Conservation (phyloP, 306 rosid species). For the Prinsepia uniflora region DNA sequence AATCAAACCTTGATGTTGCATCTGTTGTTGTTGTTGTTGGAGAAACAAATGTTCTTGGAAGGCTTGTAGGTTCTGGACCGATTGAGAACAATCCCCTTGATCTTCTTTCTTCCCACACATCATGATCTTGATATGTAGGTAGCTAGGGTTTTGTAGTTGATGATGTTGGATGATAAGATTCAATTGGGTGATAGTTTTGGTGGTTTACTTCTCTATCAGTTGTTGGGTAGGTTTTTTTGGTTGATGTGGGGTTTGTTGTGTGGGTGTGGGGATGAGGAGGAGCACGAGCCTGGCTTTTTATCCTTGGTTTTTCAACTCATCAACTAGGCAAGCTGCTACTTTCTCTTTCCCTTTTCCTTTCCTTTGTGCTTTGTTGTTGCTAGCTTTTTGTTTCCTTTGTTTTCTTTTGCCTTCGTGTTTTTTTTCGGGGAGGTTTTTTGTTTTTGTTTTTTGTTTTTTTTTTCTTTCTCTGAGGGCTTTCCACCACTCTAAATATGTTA, state of each 20-base stretch:
- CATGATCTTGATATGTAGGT: slow-evolving; percentile 22
- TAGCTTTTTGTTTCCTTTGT: slow-evolving; percentile 35
- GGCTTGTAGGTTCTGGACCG: slow-evolving; percentile 48
- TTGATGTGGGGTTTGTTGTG: too few relatives aligned
- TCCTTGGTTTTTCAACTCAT: too few relatives aligned
- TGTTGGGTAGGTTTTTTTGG: too few relatives aligned
- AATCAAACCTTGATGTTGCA: slow-evolving; percentile 37
- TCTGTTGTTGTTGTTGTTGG: slow-evolving; percentile 37
- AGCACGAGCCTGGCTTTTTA: too few relatives aligned
- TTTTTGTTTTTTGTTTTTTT: slow-evolving; percentile 1
- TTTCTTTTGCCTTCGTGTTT: slow-evolving; percentile 1
- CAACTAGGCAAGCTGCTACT: too few relatives aligned
- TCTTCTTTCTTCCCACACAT: slow-evolving; percentile 54
- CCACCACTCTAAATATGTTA: slow-evolving; percentile 62
- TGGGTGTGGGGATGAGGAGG: too few relatives aligned
- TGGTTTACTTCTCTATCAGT: too few relatives aligned
- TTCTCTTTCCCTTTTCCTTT: slow-evolving; percentile 34
- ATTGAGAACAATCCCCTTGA: slow-evolving; percentile 58
- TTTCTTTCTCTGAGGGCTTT: slow-evolving; percentile 27
- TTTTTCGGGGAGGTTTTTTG: too few relatives aligned
- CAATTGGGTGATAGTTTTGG: too few relatives aligned
- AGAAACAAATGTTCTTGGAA: slow-evolving; percentile 60
- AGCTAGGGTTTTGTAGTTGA: neutral
- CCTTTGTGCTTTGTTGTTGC: slow-evolving; percentile 47
- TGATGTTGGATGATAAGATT: too few relatives aligned